Conservation (phyloP, 495 filamentous ascomycete genomes). For the Hamigera avellanea region DNA sequence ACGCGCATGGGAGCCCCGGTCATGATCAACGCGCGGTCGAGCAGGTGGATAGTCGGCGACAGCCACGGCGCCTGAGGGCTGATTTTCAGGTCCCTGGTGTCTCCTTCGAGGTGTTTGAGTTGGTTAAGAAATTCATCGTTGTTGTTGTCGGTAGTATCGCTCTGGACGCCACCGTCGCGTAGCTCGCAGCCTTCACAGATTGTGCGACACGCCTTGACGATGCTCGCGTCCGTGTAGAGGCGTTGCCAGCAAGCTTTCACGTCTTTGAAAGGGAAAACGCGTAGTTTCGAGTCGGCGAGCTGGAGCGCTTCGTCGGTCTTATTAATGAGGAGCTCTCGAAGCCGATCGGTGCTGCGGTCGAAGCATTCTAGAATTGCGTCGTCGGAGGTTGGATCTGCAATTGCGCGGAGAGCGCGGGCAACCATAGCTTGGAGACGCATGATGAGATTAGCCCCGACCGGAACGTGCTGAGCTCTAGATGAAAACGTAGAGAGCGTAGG, state of each 20-base stretch:
- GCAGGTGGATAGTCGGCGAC: constrained; percentile 40
- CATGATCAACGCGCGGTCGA: constrained; percentile 77
- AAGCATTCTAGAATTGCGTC: constrained; percentile 36
- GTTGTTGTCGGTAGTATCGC: no score
- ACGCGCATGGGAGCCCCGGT: constrained; percentile 60
- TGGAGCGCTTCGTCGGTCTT: constrained; percentile 25
- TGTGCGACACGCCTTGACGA: constrained; percentile 45
- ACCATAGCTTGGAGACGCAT: constrained; percentile 13
- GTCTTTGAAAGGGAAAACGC: constrained; percentile 63
- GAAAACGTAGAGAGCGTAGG: no score
- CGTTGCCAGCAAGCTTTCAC: constrained; percentile 65
- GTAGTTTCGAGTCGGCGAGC: constrained; percentile 50
- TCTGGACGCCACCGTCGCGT: not conserved
- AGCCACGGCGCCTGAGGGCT: constrained; percentile 26
- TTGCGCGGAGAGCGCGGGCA: constrained; percentile 15
- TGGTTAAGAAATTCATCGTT: constrained; percentile 1
- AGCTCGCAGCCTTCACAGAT: constrained; percentile 18
- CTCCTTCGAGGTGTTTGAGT: constrained; percentile 1
- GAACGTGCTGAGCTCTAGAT: no score
- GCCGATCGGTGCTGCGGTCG: constrained; percentile 10
- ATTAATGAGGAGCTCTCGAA: constrained; percentile 19
- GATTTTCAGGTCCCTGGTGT: constrained; percentile 3
- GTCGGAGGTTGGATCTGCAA: constrained; percentile 16
- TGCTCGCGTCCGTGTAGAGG: constrained; percentile 66
- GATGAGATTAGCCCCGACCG: no score